Evolutionary conservation across 495 filamentous ascomycete genomes (phyloP).

Genomic region (Podospora conica): DNA sequence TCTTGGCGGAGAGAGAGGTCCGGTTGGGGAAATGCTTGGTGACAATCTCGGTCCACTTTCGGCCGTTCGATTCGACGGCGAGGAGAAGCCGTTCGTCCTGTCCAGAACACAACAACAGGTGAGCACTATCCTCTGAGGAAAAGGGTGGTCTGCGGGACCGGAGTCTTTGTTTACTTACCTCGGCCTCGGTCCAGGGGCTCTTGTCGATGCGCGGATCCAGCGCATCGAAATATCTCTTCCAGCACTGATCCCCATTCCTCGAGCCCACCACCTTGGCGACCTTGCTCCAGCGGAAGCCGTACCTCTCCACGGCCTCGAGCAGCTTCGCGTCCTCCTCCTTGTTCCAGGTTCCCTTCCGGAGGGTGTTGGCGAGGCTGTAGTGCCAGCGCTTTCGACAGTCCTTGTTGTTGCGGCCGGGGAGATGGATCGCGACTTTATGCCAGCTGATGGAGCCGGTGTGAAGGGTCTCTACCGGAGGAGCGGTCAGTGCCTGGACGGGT

Average conservation of each 20-base stretch:
- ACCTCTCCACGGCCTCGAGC: constrained; percentile 27
- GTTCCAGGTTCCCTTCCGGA: constrained; percentile 38
- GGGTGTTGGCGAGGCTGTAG: constrained; percentile 33
- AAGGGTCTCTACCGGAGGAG: constrained; percentile 16
- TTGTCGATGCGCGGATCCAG: constrained; percentile 29
- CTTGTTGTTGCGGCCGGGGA: constrained; percentile 38
- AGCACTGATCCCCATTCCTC: constrained; percentile 32
- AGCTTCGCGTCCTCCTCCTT: constrained; percentile 36
- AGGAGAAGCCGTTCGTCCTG: constrained; percentile 30
- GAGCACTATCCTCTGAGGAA: not conserved
- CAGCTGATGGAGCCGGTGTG: constrained; percentile 32
- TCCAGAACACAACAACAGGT: not conserved
- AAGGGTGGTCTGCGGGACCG: not conserved
- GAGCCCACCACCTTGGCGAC: constrained; percentile 26
- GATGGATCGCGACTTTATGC: constrained; percentile 33
- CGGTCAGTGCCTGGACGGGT: not conserved
- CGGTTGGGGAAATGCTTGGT: constrained; percentile 29
- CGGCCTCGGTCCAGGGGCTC: constrained; percentile 28
- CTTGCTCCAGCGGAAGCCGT: constrained; percentile 33
- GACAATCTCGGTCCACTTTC: constrained; percentile 35
- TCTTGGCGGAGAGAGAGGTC: constrained; percentile 33
- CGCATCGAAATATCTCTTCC: constrained; percentile 32
- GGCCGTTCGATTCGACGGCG: constrained; percentile 21
- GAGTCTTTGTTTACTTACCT: constrained; percentile 18
- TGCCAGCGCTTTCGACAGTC: constrained; percentile 40